phyloP scores from a whole-genome alignment of 106 monocot species.

The Amphibolis antarctica region DNA sequence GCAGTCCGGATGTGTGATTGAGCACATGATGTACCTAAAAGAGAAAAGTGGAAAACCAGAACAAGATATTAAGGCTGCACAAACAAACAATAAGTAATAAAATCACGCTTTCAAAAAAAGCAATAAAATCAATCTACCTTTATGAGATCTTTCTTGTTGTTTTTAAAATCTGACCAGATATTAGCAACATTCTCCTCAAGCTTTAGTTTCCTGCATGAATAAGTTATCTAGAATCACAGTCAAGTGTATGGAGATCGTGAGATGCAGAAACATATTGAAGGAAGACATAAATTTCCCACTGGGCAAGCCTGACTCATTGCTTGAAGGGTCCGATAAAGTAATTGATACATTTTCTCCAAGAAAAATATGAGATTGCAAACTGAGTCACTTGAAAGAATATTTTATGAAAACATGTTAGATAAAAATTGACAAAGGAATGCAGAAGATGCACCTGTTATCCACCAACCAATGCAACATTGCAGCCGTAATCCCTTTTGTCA shows the following conservation, averaged over 20 bases:
- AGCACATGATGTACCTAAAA: constrained; percentile 87
- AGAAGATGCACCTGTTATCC: constrained; percentile 49
- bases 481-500: constrained; percentile 81
- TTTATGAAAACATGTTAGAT: not conserved
- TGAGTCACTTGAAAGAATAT: not conserved
- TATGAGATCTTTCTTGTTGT: constrained; percentile 58
- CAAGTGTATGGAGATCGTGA: not conserved
- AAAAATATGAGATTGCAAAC: no score
- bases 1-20: constrained; percentile 87
- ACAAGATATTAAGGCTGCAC: not conserved
- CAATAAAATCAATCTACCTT: constrained; percentile 33
- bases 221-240: not conserved
- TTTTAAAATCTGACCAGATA: constrained; percentile 87
- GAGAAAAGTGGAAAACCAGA: not conserved
- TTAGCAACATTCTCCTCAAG: constrained; percentile 70
- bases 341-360: no score
- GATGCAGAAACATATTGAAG: not conserved
- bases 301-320: no score
- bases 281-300: not conserved
- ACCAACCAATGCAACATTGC: constrained; percentile 90
- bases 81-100: not conserved
- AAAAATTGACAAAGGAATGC: not conserved
- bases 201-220: constrained; percentile 55
- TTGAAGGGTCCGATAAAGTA: no score
- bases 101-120: not conserved